Percentiles rank a stretch among this genome's conserved stretches.
Evolutionary conservation across 148 eudicot genomes (phyloP).

Genomic region (Pouteria glomerata): DNA sequence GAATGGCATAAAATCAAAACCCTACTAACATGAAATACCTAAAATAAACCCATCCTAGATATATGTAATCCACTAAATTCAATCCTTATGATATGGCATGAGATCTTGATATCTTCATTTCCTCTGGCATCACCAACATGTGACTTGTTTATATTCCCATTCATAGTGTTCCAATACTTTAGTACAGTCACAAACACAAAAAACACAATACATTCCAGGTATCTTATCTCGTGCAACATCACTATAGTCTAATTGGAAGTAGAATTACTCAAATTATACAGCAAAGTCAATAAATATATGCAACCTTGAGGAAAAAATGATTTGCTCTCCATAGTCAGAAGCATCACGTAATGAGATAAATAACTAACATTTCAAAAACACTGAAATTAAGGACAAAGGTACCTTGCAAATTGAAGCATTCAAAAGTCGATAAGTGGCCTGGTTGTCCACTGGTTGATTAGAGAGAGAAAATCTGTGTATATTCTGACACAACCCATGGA

Average conservation of each 20-base stretch:
- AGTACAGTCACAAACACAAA: too few species aligned
- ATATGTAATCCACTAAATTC: too few species aligned
- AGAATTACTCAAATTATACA: background rate
- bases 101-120: too few species aligned
- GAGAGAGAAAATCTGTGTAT: slow-evolving; percentile 48
- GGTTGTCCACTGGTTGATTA: slow-evolving; percentile 35
- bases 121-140: background rate
- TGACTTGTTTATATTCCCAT: background rate
- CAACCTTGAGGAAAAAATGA: background rate
- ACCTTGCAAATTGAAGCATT: slow-evolving; percentile 81
- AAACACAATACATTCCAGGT: background rate
- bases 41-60: too few species aligned
- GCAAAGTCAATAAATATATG: background rate
- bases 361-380: background rate
- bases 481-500: slow-evolving; percentile 41
- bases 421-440: slow-evolving; percentile 34
- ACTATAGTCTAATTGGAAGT: background rate
- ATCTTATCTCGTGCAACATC: background rate
- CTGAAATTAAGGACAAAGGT: slow-evolving; percentile 9
- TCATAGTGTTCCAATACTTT: background rate
- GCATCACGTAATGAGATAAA: slow-evolving; percentile 4
- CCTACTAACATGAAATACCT: too few species aligned
- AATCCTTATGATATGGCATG: too few species aligned
- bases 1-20: too few species aligned
- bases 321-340: background rate